phyloP scores from a whole-genome alignment of 2,329 filamentous ascomycete species.

The Cordyceps javanica region DNA sequence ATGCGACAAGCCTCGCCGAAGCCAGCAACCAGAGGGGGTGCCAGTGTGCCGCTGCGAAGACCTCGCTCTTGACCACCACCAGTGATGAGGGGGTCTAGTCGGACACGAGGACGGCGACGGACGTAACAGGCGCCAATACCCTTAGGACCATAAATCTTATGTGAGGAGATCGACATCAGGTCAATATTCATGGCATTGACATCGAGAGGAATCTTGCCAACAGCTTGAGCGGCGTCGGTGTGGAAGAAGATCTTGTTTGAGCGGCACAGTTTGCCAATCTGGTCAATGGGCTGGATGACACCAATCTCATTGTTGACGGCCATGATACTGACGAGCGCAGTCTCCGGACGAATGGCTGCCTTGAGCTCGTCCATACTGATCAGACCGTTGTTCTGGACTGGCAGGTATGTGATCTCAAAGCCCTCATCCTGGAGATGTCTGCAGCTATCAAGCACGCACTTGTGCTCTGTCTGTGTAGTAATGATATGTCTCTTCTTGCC shows the following conservation, averaged over 20 bases:
- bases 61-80: slow-evolving; percentile 96
- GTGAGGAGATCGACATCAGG: slow-evolving; percentile 96
- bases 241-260: slow-evolving; percentile 96
- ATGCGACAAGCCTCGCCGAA: slow-evolving; percentile 95
- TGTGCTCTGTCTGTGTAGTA: slow-evolving; percentile 96
- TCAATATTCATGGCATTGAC: slow-evolving; percentile 98
- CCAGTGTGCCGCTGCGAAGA: slow-evolving; percentile 86
- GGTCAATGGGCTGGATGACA: slow-evolving; percentile 91
- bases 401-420: slow-evolving; percentile 93
- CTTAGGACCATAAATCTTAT: slow-evolving; percentile 98
- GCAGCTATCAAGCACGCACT: slow-evolving; percentile 96
- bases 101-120: slow-evolving; percentile 83
- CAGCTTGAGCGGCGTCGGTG: slow-evolving; percentile 90
- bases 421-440: slow-evolving; percentile 95
- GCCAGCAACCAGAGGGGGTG: slow-evolving; percentile 81
- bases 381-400: slow-evolving; percentile 81
- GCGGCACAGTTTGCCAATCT: slow-evolving; percentile 90
- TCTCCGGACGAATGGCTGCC: slow-evolving; percentile 85
- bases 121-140: slow-evolving; percentile 96
- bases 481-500: slow-evolving; percentile 99
- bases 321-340: slow-evolving; percentile 93
- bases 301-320: slow-evolving; percentile 99
- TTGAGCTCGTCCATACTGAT: slow-evolving; percentile 79
- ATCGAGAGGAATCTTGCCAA: slow-evolving; percentile 96
- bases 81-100: slow-evolving; percentile 91